phyloP scores from a whole-genome alignment of 495 filamentous ascomycete species.

The Extremus antarcticus region DNA sequence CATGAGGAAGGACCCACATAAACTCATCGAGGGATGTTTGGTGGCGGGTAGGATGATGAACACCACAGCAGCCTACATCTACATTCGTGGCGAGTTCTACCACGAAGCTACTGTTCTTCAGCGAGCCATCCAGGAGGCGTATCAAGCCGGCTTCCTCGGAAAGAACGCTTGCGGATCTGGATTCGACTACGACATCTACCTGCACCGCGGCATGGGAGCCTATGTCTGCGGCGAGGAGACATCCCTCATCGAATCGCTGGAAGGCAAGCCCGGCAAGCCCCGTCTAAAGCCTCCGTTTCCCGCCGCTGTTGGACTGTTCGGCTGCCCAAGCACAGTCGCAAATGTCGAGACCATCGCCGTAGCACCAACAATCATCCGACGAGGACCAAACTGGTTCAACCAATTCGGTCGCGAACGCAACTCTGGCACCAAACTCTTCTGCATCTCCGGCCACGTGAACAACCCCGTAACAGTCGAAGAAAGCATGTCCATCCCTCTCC shows the following conservation, averaged over 20 bases:
- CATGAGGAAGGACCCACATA: conserved; percentile 99
- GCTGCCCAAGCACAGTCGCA: conserved; percentile 93
- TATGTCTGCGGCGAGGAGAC: conserved; percentile 98
- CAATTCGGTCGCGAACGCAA: conserved; percentile 90
- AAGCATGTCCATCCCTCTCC: conserved; percentile 92
- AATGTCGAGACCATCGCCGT: conserved; percentile 97
- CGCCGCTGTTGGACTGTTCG: conserved; percentile 91
- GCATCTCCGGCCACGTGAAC: conserved; percentile 98
- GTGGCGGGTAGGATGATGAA: conserved; percentile 55
- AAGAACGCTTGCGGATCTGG: conserved; percentile 95
- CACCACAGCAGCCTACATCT: conserved; percentile 95
- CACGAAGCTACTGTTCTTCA: conserved; percentile 91
- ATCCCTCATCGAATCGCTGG: conserved; percentile 90
- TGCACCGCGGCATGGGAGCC: conserved; percentile 94
- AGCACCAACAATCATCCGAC: conserved; percentile 87
- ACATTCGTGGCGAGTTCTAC: conserved; percentile 98
- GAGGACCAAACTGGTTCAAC: conserved; percentile 86
- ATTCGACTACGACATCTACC: conserved; percentile 94
- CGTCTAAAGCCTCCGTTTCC: conserved; percentile 98
- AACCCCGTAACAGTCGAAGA: conserved; percentile 96
- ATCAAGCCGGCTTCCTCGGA: conserved; percentile 82
- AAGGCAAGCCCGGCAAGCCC: conserved; percentile 97
- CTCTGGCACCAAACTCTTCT: conserved; percentile 92
- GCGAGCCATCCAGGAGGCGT: conserved; percentile 92
- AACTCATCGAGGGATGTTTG: conserved; percentile 92